These are phyloP conservation scores for Penicillium taxi DNA, from an alignment of 495 filamentous ascomycete species.

Conservation along the genomic window DNA sequence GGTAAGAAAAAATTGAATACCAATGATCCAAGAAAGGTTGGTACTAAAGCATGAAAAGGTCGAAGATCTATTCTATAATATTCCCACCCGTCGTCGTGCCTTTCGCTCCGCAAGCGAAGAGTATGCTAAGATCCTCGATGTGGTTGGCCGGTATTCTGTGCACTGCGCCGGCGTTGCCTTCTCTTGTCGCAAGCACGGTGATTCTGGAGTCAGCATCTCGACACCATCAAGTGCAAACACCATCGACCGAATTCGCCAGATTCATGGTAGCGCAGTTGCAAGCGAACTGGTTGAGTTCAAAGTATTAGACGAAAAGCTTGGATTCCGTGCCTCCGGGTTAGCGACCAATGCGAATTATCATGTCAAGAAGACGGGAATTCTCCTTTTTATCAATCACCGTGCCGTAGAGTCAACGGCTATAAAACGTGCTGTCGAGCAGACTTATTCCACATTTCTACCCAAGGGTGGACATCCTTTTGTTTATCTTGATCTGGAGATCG, in stretches of 20 bases:
- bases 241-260: slow-evolving; percentile 78
- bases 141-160: slow-evolving; percentile 91
- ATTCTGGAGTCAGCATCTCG: slow-evolving; percentile 71
- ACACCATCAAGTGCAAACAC: slow-evolving; percentile 62
- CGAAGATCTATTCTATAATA: slow-evolving; percentile 96
- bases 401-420: slow-evolving; percentile 90
- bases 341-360: slow-evolving; percentile 94
- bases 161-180: slow-evolving; percentile 89
- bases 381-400: slow-evolving; percentile 96
- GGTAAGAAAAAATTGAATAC: slow-evolving; percentile 34
- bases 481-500: slow-evolving; percentile 89
- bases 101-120: slow-evolving; percentile 92
- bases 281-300: slow-evolving; percentile 81
- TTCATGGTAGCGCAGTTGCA: slow-evolving; percentile 78
- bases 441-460: slow-evolving; percentile 81
- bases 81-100: slow-evolving; percentile 78
- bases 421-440: slow-evolving; percentile 85
- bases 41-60: slow-evolving; percentile 41
- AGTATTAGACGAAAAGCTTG: slow-evolving; percentile 64
- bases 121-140: slow-evolving; percentile 94
- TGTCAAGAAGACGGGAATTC: slow-evolving; percentile 78
- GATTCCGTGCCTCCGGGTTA: slow-evolving; percentile 73
- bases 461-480: slow-evolving; percentile 93
- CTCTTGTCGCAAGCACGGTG: slow-evolving; percentile 93
- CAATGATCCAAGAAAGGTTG: background rate